phyloP scores from a whole-genome alignment of 1,139 yeast species.

The Maudiozyma humilis region DNA sequence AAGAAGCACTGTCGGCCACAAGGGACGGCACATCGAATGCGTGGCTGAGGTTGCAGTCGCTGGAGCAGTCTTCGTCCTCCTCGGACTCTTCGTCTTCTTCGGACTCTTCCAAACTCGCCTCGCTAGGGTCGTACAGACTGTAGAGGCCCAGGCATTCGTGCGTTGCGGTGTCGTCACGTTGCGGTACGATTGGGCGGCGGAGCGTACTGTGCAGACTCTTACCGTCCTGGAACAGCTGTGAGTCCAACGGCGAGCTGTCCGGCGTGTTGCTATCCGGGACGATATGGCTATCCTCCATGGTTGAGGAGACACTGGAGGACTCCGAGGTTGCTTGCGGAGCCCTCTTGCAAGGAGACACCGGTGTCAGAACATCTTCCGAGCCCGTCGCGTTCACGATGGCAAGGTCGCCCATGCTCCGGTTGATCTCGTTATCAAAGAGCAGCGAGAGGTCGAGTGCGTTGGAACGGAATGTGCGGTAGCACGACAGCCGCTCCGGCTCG shows the following conservation, averaged over 20 bases:
- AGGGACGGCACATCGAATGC: background rate
- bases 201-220: too few species aligned
- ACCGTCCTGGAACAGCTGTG: too few species aligned
- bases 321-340: too few species aligned
- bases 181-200: background rate
- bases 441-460: conserved; percentile 13
- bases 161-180: too few species aligned
- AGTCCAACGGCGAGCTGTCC: too few species aligned
- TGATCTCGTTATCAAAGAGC: conserved; percentile 17
- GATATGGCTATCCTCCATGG: too few species aligned
- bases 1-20: background rate
- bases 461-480: conserved; percentile 15
- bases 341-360: too few species aligned
- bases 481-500: conserved; percentile 20
- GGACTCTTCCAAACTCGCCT: background rate
- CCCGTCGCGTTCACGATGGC: background rate
- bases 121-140: background rate
- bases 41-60: too few species aligned
- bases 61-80: background rate
- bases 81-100: background rate
- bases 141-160: background rate
- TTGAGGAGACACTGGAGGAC: too few species aligned
- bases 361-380: too few species aligned
- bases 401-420: background rate
- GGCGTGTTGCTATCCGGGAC: too few species aligned